Conservation (phyloP, 345 rosid genomes). For the Acer campestre region DNA sequence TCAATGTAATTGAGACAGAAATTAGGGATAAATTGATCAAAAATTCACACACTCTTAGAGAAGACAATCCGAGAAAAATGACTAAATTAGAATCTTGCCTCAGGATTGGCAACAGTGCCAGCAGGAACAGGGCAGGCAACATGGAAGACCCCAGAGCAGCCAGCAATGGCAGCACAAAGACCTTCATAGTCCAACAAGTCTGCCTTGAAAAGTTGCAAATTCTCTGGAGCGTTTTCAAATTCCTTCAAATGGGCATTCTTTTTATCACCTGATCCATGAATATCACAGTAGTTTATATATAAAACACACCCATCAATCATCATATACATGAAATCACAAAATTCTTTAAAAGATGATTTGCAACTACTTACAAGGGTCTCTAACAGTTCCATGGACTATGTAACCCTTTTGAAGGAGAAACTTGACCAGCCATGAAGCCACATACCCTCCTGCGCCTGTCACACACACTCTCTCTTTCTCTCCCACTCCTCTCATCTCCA, state of each 20-base stretch:
- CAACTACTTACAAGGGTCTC: conserved; percentile 46
- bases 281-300: neutral
- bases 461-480: conserved; percentile 46
- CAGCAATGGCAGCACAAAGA: conserved; percentile 44
- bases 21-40: too few species aligned
- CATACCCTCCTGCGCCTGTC: conserved; percentile 66
- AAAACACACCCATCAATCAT: too few species aligned
- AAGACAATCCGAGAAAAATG: neutral
- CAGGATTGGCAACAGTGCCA: conserved; percentile 30
- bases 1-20: neutral
- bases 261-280: conserved; percentile 36
- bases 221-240: conserved; percentile 37
- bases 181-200: conserved; percentile 43
- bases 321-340: neutral
- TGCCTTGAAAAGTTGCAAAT: conserved; percentile 45
- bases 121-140: conserved; percentile 49
- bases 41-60: too few species aligned
- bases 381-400: conserved; percentile 58
- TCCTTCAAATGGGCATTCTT: conserved; percentile 48
- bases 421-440: conserved; percentile 53
- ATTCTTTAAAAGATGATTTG: too few species aligned
- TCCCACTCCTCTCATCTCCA: conserved; percentile 12
- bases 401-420: conserved; percentile 55
- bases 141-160: conserved; percentile 53
- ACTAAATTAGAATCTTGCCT: conserved; percentile 29